These are phyloP conservation scores for Paecilomyces fulvus DNA, from an alignment of 2,329 filamentous ascomycete genomes.

Conservation along the genomic window DNA sequence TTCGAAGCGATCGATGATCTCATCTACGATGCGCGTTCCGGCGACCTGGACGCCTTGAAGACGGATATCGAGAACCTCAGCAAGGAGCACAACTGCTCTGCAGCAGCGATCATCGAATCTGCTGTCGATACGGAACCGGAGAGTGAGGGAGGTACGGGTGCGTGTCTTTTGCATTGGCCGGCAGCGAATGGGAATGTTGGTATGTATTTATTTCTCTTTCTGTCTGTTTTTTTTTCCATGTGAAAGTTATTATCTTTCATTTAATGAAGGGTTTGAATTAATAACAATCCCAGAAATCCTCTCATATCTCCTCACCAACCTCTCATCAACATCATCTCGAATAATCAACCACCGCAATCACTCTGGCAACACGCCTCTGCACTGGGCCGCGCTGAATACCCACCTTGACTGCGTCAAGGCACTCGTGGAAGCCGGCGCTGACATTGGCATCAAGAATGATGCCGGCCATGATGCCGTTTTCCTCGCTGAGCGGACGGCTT, in stretches of 20 bases:
- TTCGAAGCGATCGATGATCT: conserved; percentile 86
- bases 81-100: conserved; percentile 50
- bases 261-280: background rate
- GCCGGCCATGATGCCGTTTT: conserved; percentile 76
- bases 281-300: conserved; percentile 36
- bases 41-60: conserved; percentile 63
- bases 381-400: conserved; percentile 89
- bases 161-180: conserved; percentile 69
- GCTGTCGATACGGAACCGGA: conserved; percentile 68
- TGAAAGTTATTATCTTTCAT: too few relatives aligned
- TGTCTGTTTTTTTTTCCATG: too few relatives aligned
- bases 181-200: conserved; percentile 81
- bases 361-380: conserved; percentile 81
- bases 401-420: conserved; percentile 72
- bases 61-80: conserved; percentile 52
- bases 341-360: conserved; percentile 56
- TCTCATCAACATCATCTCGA: conserved; percentile 11
- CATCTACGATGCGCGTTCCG: conserved; percentile 73
- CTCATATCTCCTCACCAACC: conserved; percentile 36
- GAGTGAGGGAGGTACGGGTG: conserved; percentile 51
- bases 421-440: conserved; percentile 67
- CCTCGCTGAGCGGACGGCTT: conserved; percentile 61
- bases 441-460: conserved; percentile 69
- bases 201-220: too few relatives aligned
- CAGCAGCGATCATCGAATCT: conserved; percentile 57